Base-by-base conservation (phyloP, 2,329 filamentous ascomycete species). In the Chaetomium globosum region DNA sequence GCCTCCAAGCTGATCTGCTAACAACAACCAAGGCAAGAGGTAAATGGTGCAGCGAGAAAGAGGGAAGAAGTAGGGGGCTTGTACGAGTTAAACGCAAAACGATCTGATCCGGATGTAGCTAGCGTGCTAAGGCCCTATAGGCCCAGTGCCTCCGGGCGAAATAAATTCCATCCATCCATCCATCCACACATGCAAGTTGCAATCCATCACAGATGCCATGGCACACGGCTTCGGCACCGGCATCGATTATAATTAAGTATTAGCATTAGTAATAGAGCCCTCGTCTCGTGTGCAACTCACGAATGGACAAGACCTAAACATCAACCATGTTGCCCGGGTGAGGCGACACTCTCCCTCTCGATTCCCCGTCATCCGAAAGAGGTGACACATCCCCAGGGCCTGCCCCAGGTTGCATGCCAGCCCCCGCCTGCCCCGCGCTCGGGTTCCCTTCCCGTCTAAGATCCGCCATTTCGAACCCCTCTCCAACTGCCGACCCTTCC, bases 321-420 rank as follows among this genome's bases (percentile, higher is more conserved):
- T 48, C 53, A 33, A 65, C 58, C 43, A 7, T 31, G 16, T 48
- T 58, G 10, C 63, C 63, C 16, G 63, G 63, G 31, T 61, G 63
- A n/a, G 63, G 63, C 51, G 63, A 58, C 46, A n/a, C 21, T n/a
- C 23, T 19, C n/a, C 58, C 43, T 3, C 52, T 51, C 21, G 16
- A 21, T 19, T n/a, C 23, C 19, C 36, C 46, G 6, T 31, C 33
- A 1, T 16, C 16, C 33, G 61, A 63, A 3, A 58, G 4, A 8
- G 54, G 46, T 33, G 61, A 63, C 9, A 63, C 61, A 30, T 43
- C 43, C 16, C 46, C 46, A 1, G 19, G 4, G 19, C 52, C 43
- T 16, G 30, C 21, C 43, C 28, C 36, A 7, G 46, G 7, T 26
- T 12, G 9, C 23, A 33, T 16, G 13, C 19, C 21, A 30, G 21